Evolutionary conservation across 768 basidiomycete species (phyloP), one percentile per base, ranked within the genome.

Genomic region (Gloeostereum incarnatum): DNA sequence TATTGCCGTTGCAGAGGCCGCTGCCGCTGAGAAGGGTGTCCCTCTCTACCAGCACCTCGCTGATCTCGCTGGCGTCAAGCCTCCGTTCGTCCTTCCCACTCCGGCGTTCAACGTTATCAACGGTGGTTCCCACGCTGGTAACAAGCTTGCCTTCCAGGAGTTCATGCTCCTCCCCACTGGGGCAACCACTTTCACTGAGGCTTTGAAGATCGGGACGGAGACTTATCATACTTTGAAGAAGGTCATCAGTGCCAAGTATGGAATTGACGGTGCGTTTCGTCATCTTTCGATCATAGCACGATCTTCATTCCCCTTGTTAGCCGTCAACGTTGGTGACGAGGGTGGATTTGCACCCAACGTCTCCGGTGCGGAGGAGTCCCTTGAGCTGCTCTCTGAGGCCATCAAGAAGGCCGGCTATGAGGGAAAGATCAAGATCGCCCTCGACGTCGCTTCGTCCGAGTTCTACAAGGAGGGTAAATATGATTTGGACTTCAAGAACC

Each of bases 401-500:
- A 98, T 99, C 73, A 83, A 87, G 64, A 88, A 91, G 69, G 93
- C 96, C 18, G 96, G 96, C 29, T 97, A 96, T 63, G 87, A 94
- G 60, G 96, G 91, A 57, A 96, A 96, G 71, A 82, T 99, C 67
- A 88, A 97, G 66, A 98, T 99, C 60, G 94, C 86, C 43, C 87
- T 99, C 48, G 94, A 96, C 54, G 93, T 96, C 48, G 96, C 96
- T 40, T 96, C 93, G 2, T 97, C 94, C 61, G 96, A 99, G 64
- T 99, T 99, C 75, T 99, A 90, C 82, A 98, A 96, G 79, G 92
- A 97, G 4, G 94, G 93, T 52, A 97, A 97, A 69, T 99, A 99
- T 64, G 94, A 98, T 57, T 67, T 98, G 45, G 92, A 97, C 72
- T 92, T 91, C 76, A 92, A 99, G 78, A 97, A 97, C 78, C 88